These are phyloP conservation scores for Mortierella hygrophila DNA, from an alignment of 192 early-diverging fungal genomes.

Conservation along the genomic window DNA sequence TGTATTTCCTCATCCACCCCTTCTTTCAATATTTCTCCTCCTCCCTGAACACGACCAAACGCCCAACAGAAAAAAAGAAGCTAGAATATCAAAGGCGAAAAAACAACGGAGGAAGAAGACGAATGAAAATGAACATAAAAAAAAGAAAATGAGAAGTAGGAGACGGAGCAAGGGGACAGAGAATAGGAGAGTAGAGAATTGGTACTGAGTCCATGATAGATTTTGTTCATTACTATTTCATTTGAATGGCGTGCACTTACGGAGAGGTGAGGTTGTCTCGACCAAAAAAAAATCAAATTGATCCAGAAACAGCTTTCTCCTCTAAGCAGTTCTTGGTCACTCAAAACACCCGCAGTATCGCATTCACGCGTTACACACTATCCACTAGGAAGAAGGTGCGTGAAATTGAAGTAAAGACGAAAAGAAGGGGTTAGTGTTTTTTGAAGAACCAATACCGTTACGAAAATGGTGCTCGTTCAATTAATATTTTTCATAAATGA, in stretches of 20 bases:
- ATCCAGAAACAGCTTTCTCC: background rate
- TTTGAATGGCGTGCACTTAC: background rate
- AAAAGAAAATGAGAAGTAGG: background rate
- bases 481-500: background rate
- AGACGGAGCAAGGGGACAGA: background rate
- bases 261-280: background rate
- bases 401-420: no score
- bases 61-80: background rate
- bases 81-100: background rate
- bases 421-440: background rate
- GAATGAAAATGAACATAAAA: background rate
- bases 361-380: no score
- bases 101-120: background rate
- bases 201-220: no score
- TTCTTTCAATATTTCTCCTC: background rate
- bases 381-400: no score
- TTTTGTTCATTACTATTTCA: no score
- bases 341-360: no score
- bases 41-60: background rate
- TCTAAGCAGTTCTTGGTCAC: no score
- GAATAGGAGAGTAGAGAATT: background rate
- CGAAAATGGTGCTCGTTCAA: background rate
- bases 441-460: constrained; percentile 1
- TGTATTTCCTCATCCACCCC: background rate
- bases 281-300: background rate